Conservation (phyloP, 1,284 basidiomycete genomes). For the Malassezia obtusa region DNA sequence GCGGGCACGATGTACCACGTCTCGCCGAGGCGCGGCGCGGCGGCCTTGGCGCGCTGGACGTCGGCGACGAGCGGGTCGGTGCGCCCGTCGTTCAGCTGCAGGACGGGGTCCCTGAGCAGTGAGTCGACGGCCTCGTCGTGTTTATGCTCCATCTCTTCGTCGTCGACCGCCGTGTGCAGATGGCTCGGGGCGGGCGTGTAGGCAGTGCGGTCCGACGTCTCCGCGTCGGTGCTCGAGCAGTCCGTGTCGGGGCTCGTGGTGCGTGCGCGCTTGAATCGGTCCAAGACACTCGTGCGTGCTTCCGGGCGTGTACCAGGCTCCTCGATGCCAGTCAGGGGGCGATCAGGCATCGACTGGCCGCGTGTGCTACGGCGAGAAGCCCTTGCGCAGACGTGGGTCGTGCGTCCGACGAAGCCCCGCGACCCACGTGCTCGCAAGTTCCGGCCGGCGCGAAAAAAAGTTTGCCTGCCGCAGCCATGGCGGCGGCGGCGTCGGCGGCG, state of each 20-base stretch:
- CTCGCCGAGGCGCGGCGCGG: constrained; percentile 57
- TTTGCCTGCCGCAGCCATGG: neutral
- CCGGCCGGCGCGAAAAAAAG: neutral
- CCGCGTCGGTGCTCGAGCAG: constrained; percentile 8
- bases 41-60: constrained; percentile 21
- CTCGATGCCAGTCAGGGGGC: too few species aligned
- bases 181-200: neutral
- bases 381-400: neutral
- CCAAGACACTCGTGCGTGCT: neutral
- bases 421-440: too few species aligned
- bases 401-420: too few species aligned
- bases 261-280: constrained; percentile 19
- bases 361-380: neutral
- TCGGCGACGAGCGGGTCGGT: constrained; percentile 2
- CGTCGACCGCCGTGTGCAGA: neutral
- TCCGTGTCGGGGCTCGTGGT: constrained; percentile 16
- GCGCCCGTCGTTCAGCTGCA: constrained; percentile 7
- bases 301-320: neutral
- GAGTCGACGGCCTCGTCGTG: constrained; percentile 13
- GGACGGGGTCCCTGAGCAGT: constrained; percentile 6
- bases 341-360: neutral
- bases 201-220: neutral
- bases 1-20: constrained; percentile 67
- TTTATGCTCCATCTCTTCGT: neutral
- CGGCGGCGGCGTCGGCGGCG: too few species aligned